A percentile compares a stretch with the other conserved stretches of the same genome.
Evolutionary conservation across 2,329 filamentous ascomycete species (phyloP).

Genomic region (Pseudohalonectria lignicola): DNA sequence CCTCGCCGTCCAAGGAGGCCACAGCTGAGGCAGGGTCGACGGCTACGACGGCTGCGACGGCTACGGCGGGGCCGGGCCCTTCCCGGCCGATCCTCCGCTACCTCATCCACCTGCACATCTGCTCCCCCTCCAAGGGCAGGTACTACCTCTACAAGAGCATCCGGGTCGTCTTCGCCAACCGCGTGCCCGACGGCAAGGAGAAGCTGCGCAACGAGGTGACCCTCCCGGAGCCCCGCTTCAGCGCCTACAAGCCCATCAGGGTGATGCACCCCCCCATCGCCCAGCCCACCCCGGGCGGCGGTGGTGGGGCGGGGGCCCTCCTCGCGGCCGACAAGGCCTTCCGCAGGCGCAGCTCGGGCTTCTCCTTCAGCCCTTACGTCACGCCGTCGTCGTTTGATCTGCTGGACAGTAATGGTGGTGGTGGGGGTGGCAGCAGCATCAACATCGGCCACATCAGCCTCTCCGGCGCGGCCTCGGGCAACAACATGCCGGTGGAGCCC

Average conservation of each 20-base stretch:
- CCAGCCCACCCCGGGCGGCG: background rate
- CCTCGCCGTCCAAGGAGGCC: background rate
- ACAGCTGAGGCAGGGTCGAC: background rate
- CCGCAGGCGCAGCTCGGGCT: conserved; percentile 45
- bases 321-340: conserved; percentile 49
- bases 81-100: conserved; percentile 76
- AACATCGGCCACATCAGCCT: background rate
- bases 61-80: too few relatives aligned
- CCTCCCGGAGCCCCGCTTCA: conserved; percentile 77
- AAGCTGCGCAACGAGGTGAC: conserved; percentile 84
- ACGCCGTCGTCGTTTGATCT: background rate
- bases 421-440: background rate
- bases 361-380: conserved; percentile 19
- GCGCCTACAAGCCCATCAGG: conserved; percentile 63
- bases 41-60: conserved; percentile 21
- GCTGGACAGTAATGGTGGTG: background rate
- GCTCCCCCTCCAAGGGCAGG: conserved; percentile 70
- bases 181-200: conserved; percentile 91
- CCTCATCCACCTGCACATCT: conserved; percentile 86
- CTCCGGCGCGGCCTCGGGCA: conserved; percentile 3
- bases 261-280: conserved; percentile 29
- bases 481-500: conserved; percentile 31
- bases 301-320: conserved; percentile 26
- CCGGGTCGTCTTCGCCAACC: conserved; percentile 90
- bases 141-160: conserved; percentile 89